These are phyloP conservation scores for Stipa capillata DNA, from an alignment of 176 grass and related monocot species.

Conservation along the genomic window DNA sequence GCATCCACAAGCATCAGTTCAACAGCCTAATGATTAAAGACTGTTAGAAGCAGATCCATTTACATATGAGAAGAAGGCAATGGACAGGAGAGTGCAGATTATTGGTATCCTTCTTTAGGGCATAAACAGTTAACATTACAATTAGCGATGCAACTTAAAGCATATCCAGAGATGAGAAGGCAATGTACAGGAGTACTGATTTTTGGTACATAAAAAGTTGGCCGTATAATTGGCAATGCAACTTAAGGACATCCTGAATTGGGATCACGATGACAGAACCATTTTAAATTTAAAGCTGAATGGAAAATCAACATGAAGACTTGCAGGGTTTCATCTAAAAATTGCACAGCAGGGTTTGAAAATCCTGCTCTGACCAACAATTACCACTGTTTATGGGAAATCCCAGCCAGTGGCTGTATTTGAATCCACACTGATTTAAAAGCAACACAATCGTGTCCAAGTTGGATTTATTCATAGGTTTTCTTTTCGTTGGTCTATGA, in stretches of 20 bases:
- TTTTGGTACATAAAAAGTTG: neutral
- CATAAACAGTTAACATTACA: neutral
- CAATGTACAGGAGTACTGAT: neutral
- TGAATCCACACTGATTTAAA: neutral
- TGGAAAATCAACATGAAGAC: neutral
- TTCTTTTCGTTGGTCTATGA: neutral
- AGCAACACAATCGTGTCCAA: neutral
- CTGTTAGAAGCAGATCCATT: slow-evolving; percentile 24
- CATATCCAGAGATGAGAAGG: neutral
- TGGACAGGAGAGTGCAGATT: neutral
- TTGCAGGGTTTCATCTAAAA: neutral
- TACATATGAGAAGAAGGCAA: neutral
- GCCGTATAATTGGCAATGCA: neutral
- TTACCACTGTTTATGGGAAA: neutral
- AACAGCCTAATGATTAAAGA: slow-evolving; percentile 47
- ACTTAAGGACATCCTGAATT: neutral
- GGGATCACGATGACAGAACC: neutral
- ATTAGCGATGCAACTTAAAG: neutral
- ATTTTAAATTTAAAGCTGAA: neutral
- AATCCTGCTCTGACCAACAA: neutral
- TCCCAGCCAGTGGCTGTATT: neutral
- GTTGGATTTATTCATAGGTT: neutral
- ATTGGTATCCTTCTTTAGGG: neutral
- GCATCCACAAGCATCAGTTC: slow-evolving; percentile 94
- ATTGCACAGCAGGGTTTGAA: neutral